Conservation (phyloP, 2,329 filamentous ascomycete genomes). For the Sclerotinia borealis region DNA sequence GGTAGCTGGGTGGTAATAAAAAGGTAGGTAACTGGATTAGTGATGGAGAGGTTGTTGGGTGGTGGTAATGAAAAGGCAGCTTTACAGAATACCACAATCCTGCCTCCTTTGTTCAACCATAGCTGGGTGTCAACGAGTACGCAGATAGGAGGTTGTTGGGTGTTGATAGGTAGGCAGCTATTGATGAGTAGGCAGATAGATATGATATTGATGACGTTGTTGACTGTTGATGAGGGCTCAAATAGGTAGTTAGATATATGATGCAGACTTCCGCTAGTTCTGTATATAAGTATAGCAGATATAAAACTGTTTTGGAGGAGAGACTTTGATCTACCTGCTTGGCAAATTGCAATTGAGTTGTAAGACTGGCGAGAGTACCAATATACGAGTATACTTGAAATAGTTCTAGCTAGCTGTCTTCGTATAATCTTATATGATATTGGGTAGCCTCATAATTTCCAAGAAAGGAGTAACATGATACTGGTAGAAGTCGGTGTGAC, state of each 20-base stretch:
- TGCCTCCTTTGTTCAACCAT: too few relatives aligned
- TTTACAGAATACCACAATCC: too few relatives aligned
- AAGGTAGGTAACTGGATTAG: too few relatives aligned
- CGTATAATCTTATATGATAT: neutral
- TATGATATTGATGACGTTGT: too few relatives aligned
- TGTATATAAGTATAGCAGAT: neutral
- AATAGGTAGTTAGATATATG: neutral
- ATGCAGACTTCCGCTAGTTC: neutral
- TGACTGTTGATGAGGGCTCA: neutral
- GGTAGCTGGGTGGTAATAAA: neutral
- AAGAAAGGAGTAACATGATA: neutral
- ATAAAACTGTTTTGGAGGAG: neutral
- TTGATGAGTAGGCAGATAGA: neutral
- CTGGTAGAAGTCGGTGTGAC: constrained; percentile 11
- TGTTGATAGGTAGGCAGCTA: neutral
- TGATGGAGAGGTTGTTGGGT: too few relatives aligned
- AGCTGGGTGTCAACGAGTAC: too few relatives aligned
- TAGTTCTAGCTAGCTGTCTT: neutral
- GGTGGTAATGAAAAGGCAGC: too few relatives aligned
- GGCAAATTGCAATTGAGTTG: neutral
- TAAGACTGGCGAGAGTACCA: neutral
- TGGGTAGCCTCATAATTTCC: neutral
- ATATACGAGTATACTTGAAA: neutral
- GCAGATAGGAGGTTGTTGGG: too few relatives aligned
- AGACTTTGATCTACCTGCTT: neutral